These are phyloP conservation scores for Aspergillus uvarum DNA, from an alignment of 2,329 filamentous ascomycete genomes.

Conservation along the genomic window DNA sequence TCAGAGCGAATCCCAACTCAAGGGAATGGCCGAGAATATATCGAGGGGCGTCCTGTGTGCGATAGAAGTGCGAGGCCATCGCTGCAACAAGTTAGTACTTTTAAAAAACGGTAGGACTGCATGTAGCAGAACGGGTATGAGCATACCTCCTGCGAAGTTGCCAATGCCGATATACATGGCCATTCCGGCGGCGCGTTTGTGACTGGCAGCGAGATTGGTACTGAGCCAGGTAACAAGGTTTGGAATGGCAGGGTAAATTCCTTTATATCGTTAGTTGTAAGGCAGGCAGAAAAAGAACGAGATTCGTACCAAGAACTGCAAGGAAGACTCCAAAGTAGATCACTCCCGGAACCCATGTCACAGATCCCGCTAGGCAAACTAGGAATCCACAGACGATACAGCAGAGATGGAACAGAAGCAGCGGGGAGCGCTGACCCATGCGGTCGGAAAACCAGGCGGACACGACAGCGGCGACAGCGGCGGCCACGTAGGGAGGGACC, in stretches of 20 bases:
- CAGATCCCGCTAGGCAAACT: slow-evolving; percentile 42
- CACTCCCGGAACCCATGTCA: slow-evolving; percentile 38
- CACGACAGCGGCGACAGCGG: slow-evolving; percentile 37
- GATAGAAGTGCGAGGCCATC: slow-evolving; percentile 72
- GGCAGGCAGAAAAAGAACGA: too few relatives aligned
- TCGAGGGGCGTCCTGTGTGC: slow-evolving; percentile 49
- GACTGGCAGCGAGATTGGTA: slow-evolving; percentile 59
- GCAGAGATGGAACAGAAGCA: slow-evolving; percentile 55
- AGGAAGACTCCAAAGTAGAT: slow-evolving; percentile 52
- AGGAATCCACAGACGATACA: slow-evolving; percentile 59
- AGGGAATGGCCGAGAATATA: slow-evolving; percentile 54
- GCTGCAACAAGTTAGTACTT: slow-evolving; percentile 38
- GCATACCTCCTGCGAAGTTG: slow-evolving; percentile 47
- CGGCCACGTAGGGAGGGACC: slow-evolving; percentile 34
- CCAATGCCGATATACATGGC: slow-evolving; percentile 64
- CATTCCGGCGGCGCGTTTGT: slow-evolving; percentile 60
- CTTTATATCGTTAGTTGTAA: slow-evolving; percentile 19
- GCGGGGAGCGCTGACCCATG: slow-evolving; percentile 54
- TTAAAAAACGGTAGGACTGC: neutral
- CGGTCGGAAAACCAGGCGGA: slow-evolving; percentile 60
- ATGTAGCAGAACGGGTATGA: neutral
- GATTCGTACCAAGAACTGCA: slow-evolving; percentile 43
- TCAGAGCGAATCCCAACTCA: slow-evolving; percentile 51
- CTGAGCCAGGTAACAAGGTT: slow-evolving; percentile 57
- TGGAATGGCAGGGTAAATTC: slow-evolving; percentile 49